A percentile compares a stretch with the other conserved stretches of the same genome.
These are phyloP conservation scores for Tubosaeta brunneosetosa DNA, from an alignment of 768 basidiomycete species.

Conservation along the genomic window DNA sequence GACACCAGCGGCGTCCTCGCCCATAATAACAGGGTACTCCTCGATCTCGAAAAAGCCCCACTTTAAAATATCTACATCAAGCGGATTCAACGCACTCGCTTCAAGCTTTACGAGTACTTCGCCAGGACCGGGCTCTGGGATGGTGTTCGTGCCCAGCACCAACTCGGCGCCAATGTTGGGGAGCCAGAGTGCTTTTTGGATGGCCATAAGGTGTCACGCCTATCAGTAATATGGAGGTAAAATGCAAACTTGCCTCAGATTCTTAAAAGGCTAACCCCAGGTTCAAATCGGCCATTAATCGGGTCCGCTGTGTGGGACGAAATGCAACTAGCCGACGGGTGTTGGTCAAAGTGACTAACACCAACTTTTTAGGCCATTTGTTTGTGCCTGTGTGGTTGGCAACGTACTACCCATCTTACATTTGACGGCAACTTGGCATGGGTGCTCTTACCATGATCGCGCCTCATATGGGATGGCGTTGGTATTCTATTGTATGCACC, in stretches of 20 bases:
- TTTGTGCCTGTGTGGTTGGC: too few relatives aligned
- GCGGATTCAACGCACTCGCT: slow-evolving; percentile 41
- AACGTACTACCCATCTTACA: too few relatives aligned
- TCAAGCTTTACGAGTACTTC: slow-evolving; percentile 41
- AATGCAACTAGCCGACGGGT: too few relatives aligned
- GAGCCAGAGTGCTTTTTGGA: slow-evolving; percentile 18
- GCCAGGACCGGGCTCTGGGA: slow-evolving; percentile 36
- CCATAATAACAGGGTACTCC: slow-evolving; percentile 34
- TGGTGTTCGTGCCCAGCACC: slow-evolving; percentile 2
- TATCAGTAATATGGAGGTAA: not conserved
- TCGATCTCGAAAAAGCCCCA: slow-evolving; percentile 16
- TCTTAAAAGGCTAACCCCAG: too few relatives aligned
- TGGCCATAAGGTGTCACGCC: not conserved
- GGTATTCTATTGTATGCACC: too few relatives aligned
- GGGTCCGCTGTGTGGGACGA: too few relatives aligned
- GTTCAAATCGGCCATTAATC: too few relatives aligned
- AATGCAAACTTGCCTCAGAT: not conserved
- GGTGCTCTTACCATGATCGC: too few relatives aligned
- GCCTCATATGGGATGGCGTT: too few relatives aligned
- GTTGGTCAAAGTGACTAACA: too few relatives aligned
- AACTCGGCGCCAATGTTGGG: slow-evolving; percentile 9
- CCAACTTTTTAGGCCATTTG: too few relatives aligned
- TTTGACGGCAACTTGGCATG: too few relatives aligned
- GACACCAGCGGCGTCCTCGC: slow-evolving; percentile 35
- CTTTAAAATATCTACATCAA: slow-evolving; percentile 28